Evolutionary conservation across 768 basidiomycete species (phyloP).

Genomic region (Myochromella boudieri): DNA sequence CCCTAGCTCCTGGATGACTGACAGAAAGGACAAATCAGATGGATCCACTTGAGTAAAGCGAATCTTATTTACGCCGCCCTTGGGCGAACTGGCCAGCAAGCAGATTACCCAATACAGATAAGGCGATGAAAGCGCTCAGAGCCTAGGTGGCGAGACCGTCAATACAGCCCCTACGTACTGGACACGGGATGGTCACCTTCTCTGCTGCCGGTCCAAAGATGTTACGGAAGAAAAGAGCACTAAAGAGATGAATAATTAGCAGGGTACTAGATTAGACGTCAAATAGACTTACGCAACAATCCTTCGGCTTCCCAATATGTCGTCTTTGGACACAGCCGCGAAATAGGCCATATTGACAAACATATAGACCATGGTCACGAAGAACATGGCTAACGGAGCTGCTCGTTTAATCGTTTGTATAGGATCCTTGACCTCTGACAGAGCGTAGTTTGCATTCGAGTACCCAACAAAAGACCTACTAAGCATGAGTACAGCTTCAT

Average conservation of each 20-base stretch:
- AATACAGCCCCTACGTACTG: not conserved
- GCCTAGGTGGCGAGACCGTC: conserved; percentile 42
- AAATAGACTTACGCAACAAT: conserved; percentile 62
- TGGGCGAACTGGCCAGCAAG: conserved; percentile 64
- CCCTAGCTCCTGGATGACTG: conserved; percentile 74
- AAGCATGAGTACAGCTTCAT: not conserved
- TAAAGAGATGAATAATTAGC: conserved; percentile 19
- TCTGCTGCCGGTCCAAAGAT: conserved; percentile 64
- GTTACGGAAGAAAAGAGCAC: conserved; percentile 74
- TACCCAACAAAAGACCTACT: conserved; percentile 74
- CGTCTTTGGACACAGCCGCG: conserved; percentile 66
- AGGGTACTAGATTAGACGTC: not conserved
- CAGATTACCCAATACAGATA: conserved; percentile 66
- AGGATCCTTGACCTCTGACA: conserved; percentile 70
- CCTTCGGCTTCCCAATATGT: conserved; percentile 62
- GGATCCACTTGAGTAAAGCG: not conserved
- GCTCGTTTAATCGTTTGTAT: conserved; percentile 70
- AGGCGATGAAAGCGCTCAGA: conserved; percentile 59
- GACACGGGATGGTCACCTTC: conserved; percentile 37
- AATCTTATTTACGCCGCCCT: conserved; percentile 50
- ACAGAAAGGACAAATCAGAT: not conserved
- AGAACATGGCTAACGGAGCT: conserved; percentile 61
- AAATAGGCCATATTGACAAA: conserved; percentile 74
- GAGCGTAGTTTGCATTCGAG: conserved; percentile 70
- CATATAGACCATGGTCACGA: conserved; percentile 59